Conservation (phyloP, 1,284 basidiomycete genomes). For the Puccinia novopanici region DNA sequence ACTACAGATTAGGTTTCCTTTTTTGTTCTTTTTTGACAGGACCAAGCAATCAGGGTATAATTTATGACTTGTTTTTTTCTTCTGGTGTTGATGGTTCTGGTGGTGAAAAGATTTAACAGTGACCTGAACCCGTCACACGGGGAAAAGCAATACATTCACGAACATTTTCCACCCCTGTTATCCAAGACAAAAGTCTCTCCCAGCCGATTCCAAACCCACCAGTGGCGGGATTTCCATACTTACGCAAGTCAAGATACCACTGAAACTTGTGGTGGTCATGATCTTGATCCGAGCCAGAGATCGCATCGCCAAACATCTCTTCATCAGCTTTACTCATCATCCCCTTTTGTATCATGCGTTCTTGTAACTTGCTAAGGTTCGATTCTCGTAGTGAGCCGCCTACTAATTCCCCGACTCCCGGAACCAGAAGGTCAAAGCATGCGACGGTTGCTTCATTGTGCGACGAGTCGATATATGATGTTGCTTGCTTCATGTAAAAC, state of each 20-base stretch:
- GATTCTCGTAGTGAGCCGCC: constrained; percentile 76
- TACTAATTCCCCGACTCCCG: constrained; percentile 81
- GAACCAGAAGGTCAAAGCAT: constrained; percentile 92
- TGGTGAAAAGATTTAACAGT: constrained; percentile 16
- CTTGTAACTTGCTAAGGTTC: constrained; percentile 69
- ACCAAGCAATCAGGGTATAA: too few relatives aligned
- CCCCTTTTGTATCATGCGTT: constrained; percentile 65
- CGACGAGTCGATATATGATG: background rate
- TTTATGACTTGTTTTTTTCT: too few relatives aligned
- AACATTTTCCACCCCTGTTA: constrained; percentile 79
- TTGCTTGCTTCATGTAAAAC: constrained; percentile 83
- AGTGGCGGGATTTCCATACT: constrained; percentile 77
- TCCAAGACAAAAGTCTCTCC: constrained; percentile 79
- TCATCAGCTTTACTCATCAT: constrained; percentile 56
- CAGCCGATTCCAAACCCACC: constrained; percentile 92
- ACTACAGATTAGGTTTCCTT: too few relatives aligned
- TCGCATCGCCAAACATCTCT: background rate
- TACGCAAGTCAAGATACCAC: constrained; percentile 83
- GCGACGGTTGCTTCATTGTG: constrained; percentile 63
- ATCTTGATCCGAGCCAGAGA: constrained; percentile 56
- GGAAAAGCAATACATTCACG: constrained; percentile 87
- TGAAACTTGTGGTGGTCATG: constrained; percentile 67
- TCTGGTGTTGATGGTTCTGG: background rate
- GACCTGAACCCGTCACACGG: constrained; percentile 66
- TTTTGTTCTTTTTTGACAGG: too few relatives aligned